Percentiles rank a stretch among this genome's conserved stretches.
Conservation (phyloP, 139 green algal species). For the Asterochloris erici region DNA sequence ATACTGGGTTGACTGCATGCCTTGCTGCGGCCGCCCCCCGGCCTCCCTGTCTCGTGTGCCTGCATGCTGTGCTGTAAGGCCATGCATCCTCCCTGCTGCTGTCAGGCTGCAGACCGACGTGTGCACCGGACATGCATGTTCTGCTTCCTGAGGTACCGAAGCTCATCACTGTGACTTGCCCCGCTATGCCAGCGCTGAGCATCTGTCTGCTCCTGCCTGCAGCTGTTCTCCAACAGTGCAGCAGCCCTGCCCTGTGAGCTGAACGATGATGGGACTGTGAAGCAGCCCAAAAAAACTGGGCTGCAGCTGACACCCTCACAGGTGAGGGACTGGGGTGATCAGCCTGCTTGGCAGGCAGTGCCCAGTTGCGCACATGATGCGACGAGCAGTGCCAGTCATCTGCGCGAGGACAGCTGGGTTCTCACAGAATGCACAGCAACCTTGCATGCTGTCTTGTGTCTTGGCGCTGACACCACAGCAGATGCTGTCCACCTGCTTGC, state of each 20-base stretch:
- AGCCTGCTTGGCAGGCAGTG: too few species aligned
- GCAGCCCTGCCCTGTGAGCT: constrained; percentile 81
- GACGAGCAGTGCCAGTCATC: too few species aligned
- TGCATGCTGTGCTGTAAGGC: background rate
- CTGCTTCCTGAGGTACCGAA: background rate
- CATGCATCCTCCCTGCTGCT: background rate
- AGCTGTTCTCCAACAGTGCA: constrained; percentile 85
- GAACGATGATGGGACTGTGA: constrained; percentile 32
- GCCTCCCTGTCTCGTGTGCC: background rate
- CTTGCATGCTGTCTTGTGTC: too few species aligned
- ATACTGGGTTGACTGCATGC: background rate
- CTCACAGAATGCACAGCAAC: too few species aligned
- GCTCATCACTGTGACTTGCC: background rate
- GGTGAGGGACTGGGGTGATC: too few species aligned
- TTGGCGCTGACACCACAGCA: too few species aligned
- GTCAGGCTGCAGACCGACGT: background rate
- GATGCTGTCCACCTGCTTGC: too few species aligned
- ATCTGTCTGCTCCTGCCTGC: constrained; percentile 16
- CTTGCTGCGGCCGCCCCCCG: background rate
- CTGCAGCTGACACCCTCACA: too few species aligned
- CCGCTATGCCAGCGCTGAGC: background rate
- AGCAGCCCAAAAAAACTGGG: too few species aligned
- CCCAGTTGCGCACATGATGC: too few species aligned
- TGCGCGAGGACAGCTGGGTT: too few species aligned
- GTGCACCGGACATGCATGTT: background rate